A percentile compares a stretch with the other conserved stretches of the same genome.
These are phyloP conservation scores for Suillus lakei DNA, from an alignment of 768 basidiomycete genomes.

Conservation along the genomic window DNA sequence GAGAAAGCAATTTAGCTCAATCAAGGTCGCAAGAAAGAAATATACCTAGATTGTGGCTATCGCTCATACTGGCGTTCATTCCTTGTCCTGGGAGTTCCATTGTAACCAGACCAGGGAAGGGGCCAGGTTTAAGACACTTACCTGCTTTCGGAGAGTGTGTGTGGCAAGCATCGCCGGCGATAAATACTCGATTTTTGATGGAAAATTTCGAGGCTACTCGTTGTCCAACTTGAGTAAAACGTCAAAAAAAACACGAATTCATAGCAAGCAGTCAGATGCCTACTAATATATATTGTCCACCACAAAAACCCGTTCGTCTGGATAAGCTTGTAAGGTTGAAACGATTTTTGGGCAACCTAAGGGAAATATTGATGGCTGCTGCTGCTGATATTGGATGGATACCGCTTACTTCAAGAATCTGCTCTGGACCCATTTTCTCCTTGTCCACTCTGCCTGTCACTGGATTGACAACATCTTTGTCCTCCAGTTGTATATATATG, in stretches of 20 bases:
- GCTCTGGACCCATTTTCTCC: constrained; percentile 39
- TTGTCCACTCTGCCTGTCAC: constrained; percentile 48
- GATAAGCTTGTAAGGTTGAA: constrained; percentile 45
- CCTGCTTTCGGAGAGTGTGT: constrained; percentile 50
- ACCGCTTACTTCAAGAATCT: constrained; percentile 41
- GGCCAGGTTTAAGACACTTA: constrained; percentile 13
- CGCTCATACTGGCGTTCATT: constrained; percentile 59
- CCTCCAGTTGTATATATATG: constrained; percentile 56
- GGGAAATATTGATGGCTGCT: not conserved
- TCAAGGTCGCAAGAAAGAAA: not conserved
- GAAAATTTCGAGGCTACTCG: constrained; percentile 57
- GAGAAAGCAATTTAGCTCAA: constrained; percentile 3
- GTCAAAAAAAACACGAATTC: not conserved
- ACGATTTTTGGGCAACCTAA: constrained; percentile 44
- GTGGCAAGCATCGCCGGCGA: constrained; percentile 60
- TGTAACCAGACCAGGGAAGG: constrained; percentile 11
- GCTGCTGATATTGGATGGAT: not conserved
- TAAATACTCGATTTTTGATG: constrained; percentile 53
- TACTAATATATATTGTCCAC: constrained; percentile 57
- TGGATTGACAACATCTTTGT: constrained; percentile 41
- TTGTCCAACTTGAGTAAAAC: constrained; percentile 50
- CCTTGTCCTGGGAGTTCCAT: constrained; percentile 48
- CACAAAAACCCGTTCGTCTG: constrained; percentile 42
- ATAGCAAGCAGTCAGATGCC: constrained; percentile 12
- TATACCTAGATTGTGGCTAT: constrained; percentile 54